Conservation (phyloP, 768 basidiomycete species). For the Botryobasidium botryosum region DNA sequence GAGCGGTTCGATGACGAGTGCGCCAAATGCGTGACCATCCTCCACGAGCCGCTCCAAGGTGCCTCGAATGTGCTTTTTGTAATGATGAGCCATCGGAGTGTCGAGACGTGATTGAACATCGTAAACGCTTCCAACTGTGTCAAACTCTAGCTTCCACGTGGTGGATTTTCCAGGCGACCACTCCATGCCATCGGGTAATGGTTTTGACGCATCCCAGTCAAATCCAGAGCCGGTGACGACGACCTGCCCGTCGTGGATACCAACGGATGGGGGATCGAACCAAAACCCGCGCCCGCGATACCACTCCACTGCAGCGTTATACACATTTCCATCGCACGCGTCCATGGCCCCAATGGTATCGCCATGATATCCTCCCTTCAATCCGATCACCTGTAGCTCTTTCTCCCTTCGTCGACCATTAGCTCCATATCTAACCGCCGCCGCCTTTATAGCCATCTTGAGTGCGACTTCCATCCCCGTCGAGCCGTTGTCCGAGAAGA, state of each 20-base stretch:
- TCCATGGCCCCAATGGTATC: constrained; percentile 98
- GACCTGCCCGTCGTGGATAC: constrained; percentile 42
- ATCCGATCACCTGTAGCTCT: constrained; percentile 58
- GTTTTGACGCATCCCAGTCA: constrained; percentile 21
- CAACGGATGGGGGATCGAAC: constrained; percentile 78
- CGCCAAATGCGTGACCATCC: constrained; percentile 27
- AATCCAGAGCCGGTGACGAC: constrained; percentile 33
- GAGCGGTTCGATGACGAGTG: constrained; percentile 78
- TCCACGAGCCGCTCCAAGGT: constrained; percentile 32
- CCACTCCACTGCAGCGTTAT: constrained; percentile 75
- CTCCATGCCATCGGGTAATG: constrained; percentile 2
- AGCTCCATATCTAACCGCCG: constrained; percentile 25
- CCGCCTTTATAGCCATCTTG: constrained; percentile 85
- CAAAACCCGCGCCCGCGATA: constrained; percentile 83
- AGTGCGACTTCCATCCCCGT: constrained; percentile 96
- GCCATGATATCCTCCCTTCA: constrained; percentile 91
- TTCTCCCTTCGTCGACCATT: constrained; percentile 19
- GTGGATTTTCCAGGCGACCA: too few species aligned
- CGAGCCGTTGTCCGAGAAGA: constrained; percentile 89
- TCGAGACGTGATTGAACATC: constrained; percentile 43
- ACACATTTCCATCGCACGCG: constrained; percentile 71
- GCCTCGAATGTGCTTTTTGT: constrained; percentile 39
- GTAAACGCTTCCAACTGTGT: constrained; percentile 46
- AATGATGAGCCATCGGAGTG: constrained; percentile 44
- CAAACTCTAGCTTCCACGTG: too few species aligned